A percentile compares a stretch with the other conserved stretches of the same genome.
Conservation (phyloP, 179 eudicot species). For the Carnegiea gigantea region DNA sequence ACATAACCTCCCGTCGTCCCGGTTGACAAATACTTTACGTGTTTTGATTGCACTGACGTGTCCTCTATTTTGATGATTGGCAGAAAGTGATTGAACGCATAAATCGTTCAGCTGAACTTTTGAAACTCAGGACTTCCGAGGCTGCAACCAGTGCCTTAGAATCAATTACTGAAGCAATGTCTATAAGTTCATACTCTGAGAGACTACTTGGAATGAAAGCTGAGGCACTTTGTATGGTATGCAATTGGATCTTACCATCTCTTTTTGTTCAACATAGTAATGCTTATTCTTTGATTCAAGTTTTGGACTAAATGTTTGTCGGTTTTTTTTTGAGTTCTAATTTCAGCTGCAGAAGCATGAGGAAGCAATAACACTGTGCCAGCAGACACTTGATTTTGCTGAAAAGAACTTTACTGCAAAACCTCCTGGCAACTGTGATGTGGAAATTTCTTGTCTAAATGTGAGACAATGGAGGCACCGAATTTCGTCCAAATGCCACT, state of each 20-base stretch:
- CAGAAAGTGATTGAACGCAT: conserved; percentile 66
- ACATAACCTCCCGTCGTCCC: not conserved
- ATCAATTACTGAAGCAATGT: conserved; percentile 55
- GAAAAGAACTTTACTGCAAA: conserved; percentile 48
- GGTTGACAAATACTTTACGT: not conserved
- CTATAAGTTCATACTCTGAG: conserved; percentile 66
- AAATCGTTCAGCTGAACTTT: conserved; percentile 57
- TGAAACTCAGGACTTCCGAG: conserved; percentile 54
- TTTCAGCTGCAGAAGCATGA: conserved; percentile 67
- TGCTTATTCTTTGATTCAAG: conserved; percentile 2
- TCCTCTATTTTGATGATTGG: conserved; percentile 20
- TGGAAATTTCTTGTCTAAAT: conserved; percentile 33
- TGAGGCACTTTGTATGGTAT: conserved; percentile 73
- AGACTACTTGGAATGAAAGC: conserved; percentile 79
- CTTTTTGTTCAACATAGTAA: not conserved
- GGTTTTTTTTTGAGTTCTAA: conserved; percentile 17
- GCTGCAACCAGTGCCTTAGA: conserved; percentile 59
- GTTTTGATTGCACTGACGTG: not conserved
- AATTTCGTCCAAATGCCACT: conserved; percentile 62
- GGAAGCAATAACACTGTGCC: conserved; percentile 71
- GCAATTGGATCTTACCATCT: conserved; percentile 27
- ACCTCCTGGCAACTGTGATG: conserved; percentile 17
- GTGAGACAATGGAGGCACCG: conserved; percentile 63
- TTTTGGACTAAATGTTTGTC: conserved; percentile 20
- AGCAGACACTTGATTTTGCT: conserved; percentile 62